phyloP scores from a whole-genome alignment of 2,329 filamentous ascomycete species.

The Pseudogymnoascus sp. region DNA sequence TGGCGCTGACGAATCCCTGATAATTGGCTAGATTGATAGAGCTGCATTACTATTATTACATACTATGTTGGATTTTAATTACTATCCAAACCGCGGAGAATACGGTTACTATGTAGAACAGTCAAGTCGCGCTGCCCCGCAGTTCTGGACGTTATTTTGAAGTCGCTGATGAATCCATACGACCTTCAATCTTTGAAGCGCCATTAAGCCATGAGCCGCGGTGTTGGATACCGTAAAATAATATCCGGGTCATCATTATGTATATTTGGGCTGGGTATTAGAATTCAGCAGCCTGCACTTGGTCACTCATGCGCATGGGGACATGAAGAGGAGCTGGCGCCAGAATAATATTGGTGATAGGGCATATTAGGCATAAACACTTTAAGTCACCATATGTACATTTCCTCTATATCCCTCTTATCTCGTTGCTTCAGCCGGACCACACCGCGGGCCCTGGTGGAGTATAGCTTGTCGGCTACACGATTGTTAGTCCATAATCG shows the following conservation, averaged over 20 bases:
- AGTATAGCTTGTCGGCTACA: conserved; percentile 22
- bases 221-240: too few species aligned
- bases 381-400: not conserved
- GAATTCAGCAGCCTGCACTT: too few species aligned
- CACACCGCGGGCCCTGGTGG: conserved; percentile 23
- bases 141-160: not conserved
- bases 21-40: not conserved
- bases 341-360: too few species aligned
- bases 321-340: too few species aligned
- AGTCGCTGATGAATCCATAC: not conserved
- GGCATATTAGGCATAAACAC: too few species aligned
- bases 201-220: too few species aligned
- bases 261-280: too few species aligned
- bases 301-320: too few species aligned
- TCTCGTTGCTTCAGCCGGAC: conserved; percentile 1
- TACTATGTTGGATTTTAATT: not conserved
- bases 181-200: not conserved
- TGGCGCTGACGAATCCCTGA: not conserved
- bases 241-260: too few species aligned
- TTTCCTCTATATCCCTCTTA: not conserved
- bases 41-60: not conserved
- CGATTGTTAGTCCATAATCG: not conserved
- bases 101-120: not conserved
- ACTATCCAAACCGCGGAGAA: not conserved
- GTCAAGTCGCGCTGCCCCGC: not conserved